A percentile compares a stretch with the other conserved stretches of the same genome.
phyloP scores from a whole-genome alignment of 768 basidiomycete genomes.

The Mrakia blollopis region DNA sequence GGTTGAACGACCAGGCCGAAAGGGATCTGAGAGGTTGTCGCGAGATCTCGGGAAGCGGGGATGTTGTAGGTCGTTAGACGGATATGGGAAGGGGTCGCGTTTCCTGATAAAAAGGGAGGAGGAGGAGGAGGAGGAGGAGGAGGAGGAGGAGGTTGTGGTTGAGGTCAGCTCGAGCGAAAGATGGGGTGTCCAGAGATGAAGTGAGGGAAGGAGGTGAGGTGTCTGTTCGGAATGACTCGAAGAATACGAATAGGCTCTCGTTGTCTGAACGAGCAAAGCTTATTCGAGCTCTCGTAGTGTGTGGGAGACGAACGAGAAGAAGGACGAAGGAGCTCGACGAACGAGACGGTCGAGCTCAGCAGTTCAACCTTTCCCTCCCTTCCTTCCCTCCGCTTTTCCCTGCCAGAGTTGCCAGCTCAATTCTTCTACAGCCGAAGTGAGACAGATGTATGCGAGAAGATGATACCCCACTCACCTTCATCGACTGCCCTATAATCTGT shows the following conservation, averaged over 20 bases:
- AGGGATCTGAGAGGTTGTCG: constrained; percentile 76
- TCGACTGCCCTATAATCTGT: constrained; percentile 86
- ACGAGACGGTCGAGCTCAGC: not conserved
- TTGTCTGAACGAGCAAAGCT: too few species aligned
- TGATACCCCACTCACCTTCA: constrained; percentile 62
- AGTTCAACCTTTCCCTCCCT: not conserved
- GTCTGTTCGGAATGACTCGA: too few species aligned
- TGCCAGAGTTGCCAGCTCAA: too few species aligned
- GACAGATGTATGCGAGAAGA: too few species aligned
- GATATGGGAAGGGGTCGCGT: constrained; percentile 84
- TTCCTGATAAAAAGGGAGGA: constrained; percentile 54
- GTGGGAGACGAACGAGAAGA: not conserved
- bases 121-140: too few species aligned
- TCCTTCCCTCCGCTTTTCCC: not conserved
- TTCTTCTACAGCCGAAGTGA: too few species aligned
- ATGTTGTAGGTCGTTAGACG: constrained; percentile 86
- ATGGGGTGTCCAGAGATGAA: not conserved
- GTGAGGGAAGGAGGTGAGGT: not conserved
- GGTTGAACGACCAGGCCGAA: constrained; percentile 82
- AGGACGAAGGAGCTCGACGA: not conserved
- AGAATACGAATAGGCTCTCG: too few species aligned
- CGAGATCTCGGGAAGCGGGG: constrained; percentile 71
- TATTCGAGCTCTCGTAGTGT: too few species aligned
- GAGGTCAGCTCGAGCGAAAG: not conserved
- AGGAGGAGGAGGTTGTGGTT: too few species aligned